Percentiles rank a stretch among this genome's conserved stretches.
Conservation (phyloP, 2,329 filamentous ascomycete species). For the Nothophaeocryptopus gaeumannii region DNA sequence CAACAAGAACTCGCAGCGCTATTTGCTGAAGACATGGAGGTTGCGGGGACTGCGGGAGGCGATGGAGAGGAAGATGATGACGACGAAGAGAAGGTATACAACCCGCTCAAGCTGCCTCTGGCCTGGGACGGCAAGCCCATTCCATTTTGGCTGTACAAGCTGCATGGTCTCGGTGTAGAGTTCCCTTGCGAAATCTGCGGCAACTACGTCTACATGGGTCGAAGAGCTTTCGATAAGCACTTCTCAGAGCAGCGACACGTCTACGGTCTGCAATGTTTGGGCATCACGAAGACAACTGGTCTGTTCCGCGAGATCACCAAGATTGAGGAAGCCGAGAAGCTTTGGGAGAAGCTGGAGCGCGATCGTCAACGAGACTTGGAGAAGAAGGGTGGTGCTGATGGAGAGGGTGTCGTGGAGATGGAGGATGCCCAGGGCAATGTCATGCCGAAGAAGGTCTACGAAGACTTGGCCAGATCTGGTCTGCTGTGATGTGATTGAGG, state of each 20-base stretch:
- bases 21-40: constrained; percentile 62
- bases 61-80: constrained; percentile 64
- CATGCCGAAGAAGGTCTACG: constrained; percentile 98
- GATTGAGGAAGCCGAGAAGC: constrained; percentile 80
- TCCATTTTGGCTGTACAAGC: constrained; percentile 96
- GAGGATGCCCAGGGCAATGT: constrained; percentile 96
- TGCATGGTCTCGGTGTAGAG: constrained; percentile 92
- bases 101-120: constrained; percentile 89
- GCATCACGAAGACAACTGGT: constrained; percentile 78
- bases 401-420: constrained; percentile 90
- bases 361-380: constrained; percentile 76
- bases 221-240: constrained; percentile 95
- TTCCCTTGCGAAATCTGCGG: constrained; percentile 96
- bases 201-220: constrained; percentile 98
- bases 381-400: constrained; percentile 49
- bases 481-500: constrained; percentile 56
- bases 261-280: constrained; percentile 88
- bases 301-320: constrained; percentile 91
- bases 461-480: constrained; percentile 90
- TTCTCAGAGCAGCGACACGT: constrained; percentile 94
- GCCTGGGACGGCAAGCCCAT: constrained; percentile 99
- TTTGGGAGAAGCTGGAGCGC: constrained; percentile 91
- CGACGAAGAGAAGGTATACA: constrained; percentile 83
- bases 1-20: constrained; percentile 90
- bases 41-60: constrained; percentile 41